Percentiles rank a stretch among this genome's conserved stretches.
phyloP scores from a whole-genome alignment of 2,329 filamentous ascomycete genomes.

The Trichoderma atroviride region DNA sequence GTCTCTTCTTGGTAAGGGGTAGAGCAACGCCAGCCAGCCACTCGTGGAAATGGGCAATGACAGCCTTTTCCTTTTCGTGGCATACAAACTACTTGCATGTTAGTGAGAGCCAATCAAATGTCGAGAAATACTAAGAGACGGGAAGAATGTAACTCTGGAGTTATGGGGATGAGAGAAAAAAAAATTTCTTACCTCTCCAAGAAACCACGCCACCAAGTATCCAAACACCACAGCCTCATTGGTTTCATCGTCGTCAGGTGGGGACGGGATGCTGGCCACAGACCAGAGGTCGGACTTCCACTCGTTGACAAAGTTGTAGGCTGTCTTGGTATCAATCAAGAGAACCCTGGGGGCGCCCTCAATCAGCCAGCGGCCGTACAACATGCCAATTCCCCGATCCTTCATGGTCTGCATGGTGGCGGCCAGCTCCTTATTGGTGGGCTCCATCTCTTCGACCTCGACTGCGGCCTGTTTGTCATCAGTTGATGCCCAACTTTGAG shows the following conservation, averaged over 20 bases:
- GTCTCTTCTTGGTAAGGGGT: slow-evolving; percentile 87
- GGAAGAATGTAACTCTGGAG: neutral
- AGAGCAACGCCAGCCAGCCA: slow-evolving; percentile 95
- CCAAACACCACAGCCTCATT: slow-evolving; percentile 98
- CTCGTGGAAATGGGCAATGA: slow-evolving; percentile 98
- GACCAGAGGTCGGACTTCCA: slow-evolving; percentile 98
- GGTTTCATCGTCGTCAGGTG: slow-evolving; percentile 87
- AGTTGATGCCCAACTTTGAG: slow-evolving; percentile 26
- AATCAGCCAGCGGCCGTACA: slow-evolving; percentile 97
- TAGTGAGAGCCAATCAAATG: slow-evolving; percentile 21
- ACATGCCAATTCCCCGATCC: slow-evolving; percentile 82
- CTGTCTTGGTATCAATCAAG: slow-evolving; percentile 92
- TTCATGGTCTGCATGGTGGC: slow-evolving; percentile 90
- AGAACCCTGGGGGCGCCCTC: slow-evolving; percentile 93
- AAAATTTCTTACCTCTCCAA: slow-evolving; percentile 77
- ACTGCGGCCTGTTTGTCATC: slow-evolving; percentile 72
- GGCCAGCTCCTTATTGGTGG: slow-evolving; percentile 75
- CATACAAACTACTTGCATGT: slow-evolving; percentile 72
- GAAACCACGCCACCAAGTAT: slow-evolving; percentile 95
- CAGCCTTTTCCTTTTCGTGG: slow-evolving; percentile 87
- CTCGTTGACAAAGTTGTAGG: slow-evolving; percentile 87
- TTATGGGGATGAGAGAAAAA: neutral
- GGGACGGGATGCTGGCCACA: slow-evolving; percentile 88
- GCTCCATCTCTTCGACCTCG: slow-evolving; percentile 91
- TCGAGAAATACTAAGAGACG: neutral